phyloP scores from a whole-genome alignment of 2,329 filamentous ascomycete species.

The Alternaria angustiovoidea region DNA sequence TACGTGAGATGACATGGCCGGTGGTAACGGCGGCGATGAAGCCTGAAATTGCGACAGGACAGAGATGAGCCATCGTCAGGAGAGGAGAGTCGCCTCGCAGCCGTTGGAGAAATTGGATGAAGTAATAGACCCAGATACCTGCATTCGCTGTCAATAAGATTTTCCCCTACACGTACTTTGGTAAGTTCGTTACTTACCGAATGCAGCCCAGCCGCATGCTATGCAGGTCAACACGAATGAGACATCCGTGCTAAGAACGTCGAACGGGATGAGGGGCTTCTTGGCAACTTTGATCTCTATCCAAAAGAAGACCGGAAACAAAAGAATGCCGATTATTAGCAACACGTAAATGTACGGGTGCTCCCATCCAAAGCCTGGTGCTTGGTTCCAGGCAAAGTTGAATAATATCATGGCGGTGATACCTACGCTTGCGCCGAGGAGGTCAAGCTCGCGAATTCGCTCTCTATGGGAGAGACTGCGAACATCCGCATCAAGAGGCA shows the following conservation, averaged over 20 bases:
- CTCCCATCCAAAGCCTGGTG: slow-evolving; percentile 66
- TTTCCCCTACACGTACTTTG: too few relatives aligned
- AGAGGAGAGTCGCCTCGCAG: slow-evolving; percentile 38
- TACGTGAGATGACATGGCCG: slow-evolving; percentile 41
- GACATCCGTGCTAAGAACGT: slow-evolving; percentile 58
- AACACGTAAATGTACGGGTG: slow-evolving; percentile 64
- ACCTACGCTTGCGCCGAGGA: slow-evolving; percentile 58
- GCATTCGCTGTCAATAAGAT: neutral
- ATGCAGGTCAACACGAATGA: slow-evolving; percentile 65
- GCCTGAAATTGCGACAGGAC: slow-evolving; percentile 40
- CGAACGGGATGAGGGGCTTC: slow-evolving; percentile 67
- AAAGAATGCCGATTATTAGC: slow-evolving; percentile 64
- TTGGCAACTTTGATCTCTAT: slow-evolving; percentile 56
- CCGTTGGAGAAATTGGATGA: slow-evolving; percentile 38
- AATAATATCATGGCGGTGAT: slow-evolving; percentile 65
- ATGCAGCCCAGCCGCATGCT: slow-evolving; percentile 53
- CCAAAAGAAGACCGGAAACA: slow-evolving; percentile 65
- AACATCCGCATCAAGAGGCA: slow-evolving; percentile 28
- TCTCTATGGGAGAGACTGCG: slow-evolving; percentile 22
- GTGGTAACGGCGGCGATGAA: slow-evolving; percentile 43
- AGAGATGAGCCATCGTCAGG: slow-evolving; percentile 34
- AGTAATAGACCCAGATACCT: slow-evolving; percentile 47
- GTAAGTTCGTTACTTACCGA: slow-evolving; percentile 30
- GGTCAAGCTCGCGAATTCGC: slow-evolving; percentile 51
- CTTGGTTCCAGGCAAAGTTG: slow-evolving; percentile 74